Percentiles rank a stretch among this genome's conserved stretches.
phyloP scores from a whole-genome alignment of 2,329 filamentous ascomycete species.

The Ophiocordyceps robertsii region DNA sequence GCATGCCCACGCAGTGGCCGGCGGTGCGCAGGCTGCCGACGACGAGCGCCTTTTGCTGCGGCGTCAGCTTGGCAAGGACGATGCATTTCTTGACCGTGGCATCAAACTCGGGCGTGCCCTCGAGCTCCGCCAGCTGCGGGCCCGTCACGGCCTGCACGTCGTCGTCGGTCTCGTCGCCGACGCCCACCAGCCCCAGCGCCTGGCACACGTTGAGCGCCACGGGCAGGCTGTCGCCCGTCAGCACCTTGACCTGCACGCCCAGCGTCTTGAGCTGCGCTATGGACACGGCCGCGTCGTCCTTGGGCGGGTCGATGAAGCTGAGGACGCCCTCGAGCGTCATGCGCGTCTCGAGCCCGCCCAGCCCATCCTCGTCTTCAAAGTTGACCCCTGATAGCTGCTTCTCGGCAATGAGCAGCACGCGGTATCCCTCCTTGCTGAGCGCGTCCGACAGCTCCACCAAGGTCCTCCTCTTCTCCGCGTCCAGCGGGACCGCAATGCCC shows the following conservation, averaged over 20 bases:
- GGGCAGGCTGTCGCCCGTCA: slow-evolving; percentile 13
- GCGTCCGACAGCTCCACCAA: slow-evolving; percentile 5
- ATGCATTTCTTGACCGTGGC: slow-evolving; percentile 10
- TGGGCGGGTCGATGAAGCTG: slow-evolving; percentile 15
- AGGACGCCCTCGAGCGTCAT: slow-evolving; percentile 14
- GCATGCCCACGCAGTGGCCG: slow-evolving; percentile 15
- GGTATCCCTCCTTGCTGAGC: slow-evolving; percentile 9
- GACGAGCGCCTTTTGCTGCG: slow-evolving; percentile 13
- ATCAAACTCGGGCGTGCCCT: slow-evolving; percentile 8
- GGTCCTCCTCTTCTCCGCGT: slow-evolving; percentile 4
- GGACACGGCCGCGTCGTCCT: slow-evolving; percentile 13
- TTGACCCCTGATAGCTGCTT: slow-evolving; percentile 6
- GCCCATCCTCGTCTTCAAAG: slow-evolving; percentile 7
- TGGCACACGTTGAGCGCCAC: slow-evolving; percentile 16
- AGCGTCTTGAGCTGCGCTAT: slow-evolving; percentile 9
- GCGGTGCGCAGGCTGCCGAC: slow-evolving; percentile 9
- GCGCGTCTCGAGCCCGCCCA: slow-evolving; percentile 9
- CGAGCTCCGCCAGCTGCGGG: slow-evolving; percentile 8
- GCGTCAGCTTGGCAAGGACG: slow-evolving; percentile 15
- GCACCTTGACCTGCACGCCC: slow-evolving; percentile 14
- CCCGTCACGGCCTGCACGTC: slow-evolving; percentile 12
- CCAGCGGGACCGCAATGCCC: slow-evolving; percentile 6
- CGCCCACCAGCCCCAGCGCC: slow-evolving; percentile 8
- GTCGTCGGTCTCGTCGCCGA: slow-evolving; percentile 4
- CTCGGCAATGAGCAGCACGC: slow-evolving; percentile 11